Evolutionary conservation across 2,329 filamentous ascomycete genomes (phyloP).

Genomic region (Penicillium sp.): DNA sequence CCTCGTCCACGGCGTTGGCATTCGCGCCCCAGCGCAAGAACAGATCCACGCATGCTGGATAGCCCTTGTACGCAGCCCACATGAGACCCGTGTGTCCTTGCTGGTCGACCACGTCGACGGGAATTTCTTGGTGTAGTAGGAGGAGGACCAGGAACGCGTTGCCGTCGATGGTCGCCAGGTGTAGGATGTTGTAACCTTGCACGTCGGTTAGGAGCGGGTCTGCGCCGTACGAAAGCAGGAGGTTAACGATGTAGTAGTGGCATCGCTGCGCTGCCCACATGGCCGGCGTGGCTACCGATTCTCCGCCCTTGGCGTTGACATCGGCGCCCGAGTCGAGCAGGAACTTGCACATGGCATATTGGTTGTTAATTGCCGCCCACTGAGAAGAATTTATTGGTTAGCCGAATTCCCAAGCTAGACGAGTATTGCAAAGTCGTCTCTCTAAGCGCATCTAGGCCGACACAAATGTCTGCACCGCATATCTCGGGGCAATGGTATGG

Average conservation of each 20-base stretch:
- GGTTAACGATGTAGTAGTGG: slow-evolving; percentile 93
- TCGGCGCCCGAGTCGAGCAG: slow-evolving; percentile 83
- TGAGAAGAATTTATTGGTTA: slow-evolving; percentile 42
- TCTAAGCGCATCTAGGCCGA: not conserved
- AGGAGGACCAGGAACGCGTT: slow-evolving; percentile 88
- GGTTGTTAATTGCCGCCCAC: slow-evolving; percentile 99
- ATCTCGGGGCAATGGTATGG: not conserved
- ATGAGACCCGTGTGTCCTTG: slow-evolving; percentile 94
- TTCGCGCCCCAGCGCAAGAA: slow-evolving; percentile 94
- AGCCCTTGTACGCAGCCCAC: slow-evolving; percentile 99
- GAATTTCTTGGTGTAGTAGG: slow-evolving; percentile 91
- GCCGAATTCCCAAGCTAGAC: not conserved
- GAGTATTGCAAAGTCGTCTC: not conserved
- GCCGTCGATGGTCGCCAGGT: slow-evolving; percentile 95
- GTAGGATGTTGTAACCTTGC: slow-evolving; percentile 96
- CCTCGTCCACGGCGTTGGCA: slow-evolving; percentile 85
- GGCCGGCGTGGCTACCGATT: slow-evolving; percentile 88
- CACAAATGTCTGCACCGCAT: not conserved
- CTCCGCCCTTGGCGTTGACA: slow-evolving; percentile 92
- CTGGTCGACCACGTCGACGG: slow-evolving; percentile 84
- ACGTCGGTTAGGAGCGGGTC: slow-evolving; percentile 90
- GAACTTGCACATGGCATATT: slow-evolving; percentile 95
- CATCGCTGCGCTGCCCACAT: slow-evolving; percentile 97
- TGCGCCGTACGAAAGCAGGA: slow-evolving; percentile 86
- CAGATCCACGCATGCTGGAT: slow-evolving; percentile 85